Percentiles rank a stretch among this genome's conserved stretches.
Evolutionary conservation across 768 basidiomycete species (phyloP).

Genomic region (Sporobolomyces roseus): DNA sequence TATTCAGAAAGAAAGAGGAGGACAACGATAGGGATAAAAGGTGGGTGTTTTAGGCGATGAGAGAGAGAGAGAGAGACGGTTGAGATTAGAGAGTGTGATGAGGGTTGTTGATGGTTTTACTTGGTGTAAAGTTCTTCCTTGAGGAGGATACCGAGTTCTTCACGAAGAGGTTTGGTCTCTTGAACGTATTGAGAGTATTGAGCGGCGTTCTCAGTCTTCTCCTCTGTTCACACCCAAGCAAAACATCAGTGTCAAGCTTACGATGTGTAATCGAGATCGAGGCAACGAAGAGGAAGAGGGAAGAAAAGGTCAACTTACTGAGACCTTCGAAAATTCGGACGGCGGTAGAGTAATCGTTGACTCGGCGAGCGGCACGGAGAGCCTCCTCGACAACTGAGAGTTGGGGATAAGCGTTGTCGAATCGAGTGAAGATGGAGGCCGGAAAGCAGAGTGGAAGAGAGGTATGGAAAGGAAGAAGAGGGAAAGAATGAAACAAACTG

Average conservation of each 20-base stretch:
- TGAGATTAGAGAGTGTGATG: neutral
- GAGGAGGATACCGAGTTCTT: constrained; percentile 74
- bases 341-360: constrained; percentile 95
- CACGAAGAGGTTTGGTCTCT: constrained; percentile 78
- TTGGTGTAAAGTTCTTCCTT: constrained; percentile 62
- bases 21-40: neutral
- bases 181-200: constrained; percentile 92
- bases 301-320: constrained; percentile 43
- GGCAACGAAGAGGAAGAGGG: neutral
- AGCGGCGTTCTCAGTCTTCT: constrained; percentile 95
- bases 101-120: neutral
- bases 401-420: neutral
- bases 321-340: constrained; percentile 94
- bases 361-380: constrained; percentile 77
- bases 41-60: neutral
- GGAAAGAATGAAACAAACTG: too few species aligned
- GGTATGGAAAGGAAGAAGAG: neutral
- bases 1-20: neutral
- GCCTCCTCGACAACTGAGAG: constrained; percentile 76
- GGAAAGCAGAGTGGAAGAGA: neutral
- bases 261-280: too few species aligned
- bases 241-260: too few species aligned
- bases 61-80: neutral
- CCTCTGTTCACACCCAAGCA: constrained; percentile 49
- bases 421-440: neutral